Percentiles rank a stretch among this genome's conserved stretches.
phyloP scores from a whole-genome alignment of 208 protist genomes.

The Strigomonas culicis region DNA sequence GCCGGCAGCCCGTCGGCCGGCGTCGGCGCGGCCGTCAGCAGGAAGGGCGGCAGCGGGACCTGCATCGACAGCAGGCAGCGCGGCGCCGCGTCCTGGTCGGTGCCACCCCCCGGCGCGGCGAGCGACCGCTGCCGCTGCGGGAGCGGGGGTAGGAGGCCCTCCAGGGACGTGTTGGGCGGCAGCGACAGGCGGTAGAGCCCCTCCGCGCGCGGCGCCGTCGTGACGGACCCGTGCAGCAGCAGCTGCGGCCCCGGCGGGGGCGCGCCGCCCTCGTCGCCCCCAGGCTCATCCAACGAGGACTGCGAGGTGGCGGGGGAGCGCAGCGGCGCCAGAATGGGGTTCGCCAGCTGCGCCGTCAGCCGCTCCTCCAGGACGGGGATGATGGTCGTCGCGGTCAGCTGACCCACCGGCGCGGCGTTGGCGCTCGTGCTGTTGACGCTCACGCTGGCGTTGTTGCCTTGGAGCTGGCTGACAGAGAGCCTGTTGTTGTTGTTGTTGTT shows the following conservation, averaged over 20 bases:
- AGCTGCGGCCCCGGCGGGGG: no score
- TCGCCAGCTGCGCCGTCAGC: no score
- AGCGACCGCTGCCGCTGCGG: no score
- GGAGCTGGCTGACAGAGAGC: background rate
- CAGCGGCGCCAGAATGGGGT: no score
- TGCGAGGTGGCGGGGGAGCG: no score
- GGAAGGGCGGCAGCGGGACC: conserved; percentile 58
- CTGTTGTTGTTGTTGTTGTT: background rate
- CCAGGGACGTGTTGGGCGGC: background rate
- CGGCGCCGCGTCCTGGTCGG: background rate
- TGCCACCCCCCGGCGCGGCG: background rate
- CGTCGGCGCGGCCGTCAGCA: conserved; percentile 21
- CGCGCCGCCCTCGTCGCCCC: no score
- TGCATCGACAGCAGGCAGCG: conserved; percentile 1
- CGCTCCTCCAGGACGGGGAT: no score
- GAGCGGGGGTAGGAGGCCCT: background rate
- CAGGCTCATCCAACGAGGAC: no score
- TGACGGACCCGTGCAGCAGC: background rate
- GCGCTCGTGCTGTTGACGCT: background rate
- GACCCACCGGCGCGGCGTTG: background rate
- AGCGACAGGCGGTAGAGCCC: background rate
- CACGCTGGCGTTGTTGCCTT: conserved; percentile 3
- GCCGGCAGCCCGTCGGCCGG: background rate
- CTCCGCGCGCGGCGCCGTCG: background rate
- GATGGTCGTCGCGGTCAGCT: background rate